Evolutionary conservation across 331 rosid species (phyloP).

Genomic region (Spiraea crenata): DNA sequence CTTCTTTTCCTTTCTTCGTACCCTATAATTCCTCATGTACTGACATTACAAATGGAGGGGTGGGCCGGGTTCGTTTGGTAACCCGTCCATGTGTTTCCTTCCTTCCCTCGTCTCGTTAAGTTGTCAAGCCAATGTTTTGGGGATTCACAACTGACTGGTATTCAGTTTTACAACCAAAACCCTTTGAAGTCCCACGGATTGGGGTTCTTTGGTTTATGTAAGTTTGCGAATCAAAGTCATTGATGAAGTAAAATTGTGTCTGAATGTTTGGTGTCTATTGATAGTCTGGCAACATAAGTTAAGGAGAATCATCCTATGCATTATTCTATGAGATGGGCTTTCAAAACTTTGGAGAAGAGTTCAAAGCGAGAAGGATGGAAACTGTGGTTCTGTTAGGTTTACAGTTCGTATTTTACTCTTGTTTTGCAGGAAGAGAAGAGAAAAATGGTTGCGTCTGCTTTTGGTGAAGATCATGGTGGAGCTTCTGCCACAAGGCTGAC

Average conservation of each 20-base stretch:
- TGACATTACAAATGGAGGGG: too few species aligned
- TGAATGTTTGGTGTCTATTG: too few species aligned
- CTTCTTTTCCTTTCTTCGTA: neutral
- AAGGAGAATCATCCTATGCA: neutral
- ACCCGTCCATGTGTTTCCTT: too few species aligned
- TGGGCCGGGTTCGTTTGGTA: neutral
- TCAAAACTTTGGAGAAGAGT: neutral
- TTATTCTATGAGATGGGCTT: neutral
- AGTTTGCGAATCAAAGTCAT: too few species aligned
- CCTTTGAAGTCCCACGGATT: too few species aligned
- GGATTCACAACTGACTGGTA: too few species aligned
- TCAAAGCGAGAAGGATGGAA: neutral
- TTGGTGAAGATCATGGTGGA: conserved; percentile 92
- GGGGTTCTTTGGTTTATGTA: too few species aligned
- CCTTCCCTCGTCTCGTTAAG: too few species aligned
- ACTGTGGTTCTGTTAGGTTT: neutral
- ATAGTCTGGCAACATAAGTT: too few species aligned
- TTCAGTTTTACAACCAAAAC: too few species aligned
- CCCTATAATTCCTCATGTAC: conserved; percentile 16
- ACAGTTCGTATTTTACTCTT: neutral
- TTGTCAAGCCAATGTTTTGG: too few species aligned
- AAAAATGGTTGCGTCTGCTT: conserved; percentile 98
- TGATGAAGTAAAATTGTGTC: too few species aligned
- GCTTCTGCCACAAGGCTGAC: conserved; percentile 75
- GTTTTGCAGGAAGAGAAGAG: conserved; percentile 84